Evolutionary conservation across 2,329 filamentous ascomycete genomes (phyloP).

Genomic region (Aspergillus sp.): DNA sequence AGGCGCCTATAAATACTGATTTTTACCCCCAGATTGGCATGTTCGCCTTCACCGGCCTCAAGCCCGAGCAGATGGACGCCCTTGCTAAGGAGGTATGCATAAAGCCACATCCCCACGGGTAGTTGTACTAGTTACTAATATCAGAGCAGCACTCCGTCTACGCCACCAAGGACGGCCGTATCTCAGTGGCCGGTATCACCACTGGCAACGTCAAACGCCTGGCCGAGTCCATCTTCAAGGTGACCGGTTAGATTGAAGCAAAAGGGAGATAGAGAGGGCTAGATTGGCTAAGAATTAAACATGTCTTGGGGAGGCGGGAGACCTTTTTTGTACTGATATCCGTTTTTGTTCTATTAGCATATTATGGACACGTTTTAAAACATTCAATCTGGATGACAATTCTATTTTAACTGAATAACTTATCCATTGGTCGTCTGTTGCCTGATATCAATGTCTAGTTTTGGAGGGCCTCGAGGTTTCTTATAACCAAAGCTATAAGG

Average conservation of each 20-base stretch:
- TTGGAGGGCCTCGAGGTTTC: no score
- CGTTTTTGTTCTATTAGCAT: constrained; percentile 24
- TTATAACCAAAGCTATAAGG: no score
- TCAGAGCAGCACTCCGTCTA: constrained; percentile 79
- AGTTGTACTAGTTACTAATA: constrained; percentile 9
- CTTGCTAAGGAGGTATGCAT: constrained; percentile 75
- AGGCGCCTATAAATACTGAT: neutral
- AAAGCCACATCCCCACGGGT: neutral
- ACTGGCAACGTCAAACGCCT: constrained; percentile 51
- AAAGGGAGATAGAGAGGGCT: constrained; percentile 5
- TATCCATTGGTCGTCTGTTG: neutral
- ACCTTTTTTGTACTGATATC: constrained; percentile 22
- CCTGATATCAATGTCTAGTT: neutral
- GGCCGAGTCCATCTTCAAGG: constrained; percentile 52
- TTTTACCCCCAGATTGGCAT: constrained; percentile 72
- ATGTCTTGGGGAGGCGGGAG: constrained; percentile 3
- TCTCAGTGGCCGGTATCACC: constrained; percentile 53
- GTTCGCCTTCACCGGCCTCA: constrained; percentile 98
- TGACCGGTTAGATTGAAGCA: constrained; percentile 43
- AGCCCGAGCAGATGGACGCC: constrained; percentile 83
- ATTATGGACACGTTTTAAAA: constrained; percentile 13
- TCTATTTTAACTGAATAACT: neutral
- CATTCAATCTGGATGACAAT: neutral
- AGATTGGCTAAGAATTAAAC: constrained; percentile 15
- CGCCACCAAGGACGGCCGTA: constrained; percentile 73